These are phyloP conservation scores for Castanea crenata DNA, from an alignment of 306 rosid species.

Conservation along the genomic window DNA sequence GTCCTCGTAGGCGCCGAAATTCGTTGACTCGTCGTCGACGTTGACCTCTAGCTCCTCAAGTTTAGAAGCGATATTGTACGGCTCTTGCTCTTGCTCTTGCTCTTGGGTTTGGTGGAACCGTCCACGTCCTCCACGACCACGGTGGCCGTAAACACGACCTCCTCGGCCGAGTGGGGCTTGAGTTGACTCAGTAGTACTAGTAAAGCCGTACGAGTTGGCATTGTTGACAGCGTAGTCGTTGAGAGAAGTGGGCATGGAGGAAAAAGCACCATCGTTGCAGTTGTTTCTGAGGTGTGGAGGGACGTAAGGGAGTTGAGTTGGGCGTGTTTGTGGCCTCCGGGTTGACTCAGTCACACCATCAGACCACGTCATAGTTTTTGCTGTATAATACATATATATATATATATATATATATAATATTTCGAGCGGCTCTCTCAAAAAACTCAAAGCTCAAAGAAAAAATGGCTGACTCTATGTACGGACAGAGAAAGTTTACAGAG, in stretches of 20 bases:
- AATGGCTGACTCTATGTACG: too few species aligned
- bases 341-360: slow-evolving; percentile 22
- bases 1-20: slow-evolving; percentile 78
- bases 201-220: background rate
- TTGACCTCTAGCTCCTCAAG: slow-evolving; percentile 6
- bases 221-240: too few species aligned
- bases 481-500: too few species aligned
- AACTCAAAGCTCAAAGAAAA: too few species aligned
- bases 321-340: slow-evolving; percentile 18
- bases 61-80: slow-evolving; percentile 4
- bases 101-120: background rate
- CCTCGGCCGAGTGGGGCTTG: slow-evolving; percentile 9
- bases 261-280: too few species aligned
- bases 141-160: background rate
- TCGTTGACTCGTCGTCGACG: slow-evolving; percentile 10
- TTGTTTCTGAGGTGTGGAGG: slow-evolving; percentile 37
- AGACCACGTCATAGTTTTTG: slow-evolving; percentile 41
- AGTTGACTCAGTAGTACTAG: background rate
- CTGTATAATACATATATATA: too few species aligned
- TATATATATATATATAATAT: too few species aligned
- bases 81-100: background rate
- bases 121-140: slow-evolving; percentile 7
- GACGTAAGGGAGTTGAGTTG: slow-evolving; percentile 23
- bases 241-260: background rate
- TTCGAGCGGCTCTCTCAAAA: too few species aligned